These are phyloP conservation scores for Fusarium paranaense DNA, from an alignment of 2,329 filamentous ascomycete species.

Conservation along the genomic window DNA sequence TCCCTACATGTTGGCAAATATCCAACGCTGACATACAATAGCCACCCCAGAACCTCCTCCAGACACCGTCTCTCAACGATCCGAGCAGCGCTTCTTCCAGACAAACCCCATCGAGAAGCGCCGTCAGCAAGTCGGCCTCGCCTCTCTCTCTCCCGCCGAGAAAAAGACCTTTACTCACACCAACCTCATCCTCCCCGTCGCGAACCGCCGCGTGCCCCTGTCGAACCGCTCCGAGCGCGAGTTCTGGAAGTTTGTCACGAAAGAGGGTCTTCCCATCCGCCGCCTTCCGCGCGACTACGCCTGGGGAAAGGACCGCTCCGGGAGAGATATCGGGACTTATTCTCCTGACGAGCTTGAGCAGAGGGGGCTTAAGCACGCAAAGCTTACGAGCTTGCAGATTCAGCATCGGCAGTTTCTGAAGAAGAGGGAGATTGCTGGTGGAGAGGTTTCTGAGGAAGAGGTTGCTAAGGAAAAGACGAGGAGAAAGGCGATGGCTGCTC, in stretches of 20 bases:
- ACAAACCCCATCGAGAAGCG: conserved; percentile 62
- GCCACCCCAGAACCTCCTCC: conserved; percentile 50
- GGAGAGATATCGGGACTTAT: conserved; percentile 63
- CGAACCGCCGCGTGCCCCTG: conserved; percentile 49
- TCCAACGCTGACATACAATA: conserved; percentile 10
- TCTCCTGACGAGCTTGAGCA: conserved; percentile 58
- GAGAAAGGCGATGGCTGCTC: conserved; percentile 62
- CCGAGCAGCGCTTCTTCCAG: conserved; percentile 59
- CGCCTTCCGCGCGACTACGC: conserved; percentile 52
- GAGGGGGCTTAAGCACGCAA: conserved; percentile 55
- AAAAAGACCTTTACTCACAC: conserved; percentile 61
- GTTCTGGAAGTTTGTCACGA: conserved; percentile 68
- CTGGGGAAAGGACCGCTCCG: conserved; percentile 65
- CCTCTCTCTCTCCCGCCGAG: conserved; percentile 60
- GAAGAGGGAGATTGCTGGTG: conserved; percentile 48
- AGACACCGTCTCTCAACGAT: conserved; percentile 62
- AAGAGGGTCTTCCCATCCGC: conserved; percentile 63
- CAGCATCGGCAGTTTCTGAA: conserved; percentile 59
- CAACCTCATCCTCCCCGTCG: conserved; percentile 58
- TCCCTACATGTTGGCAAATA: not conserved
- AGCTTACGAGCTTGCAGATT: conserved; percentile 57
- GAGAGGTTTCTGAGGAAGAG: conserved; percentile 50
- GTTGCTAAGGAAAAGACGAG: conserved; percentile 59
- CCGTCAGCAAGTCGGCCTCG: conserved; percentile 58
- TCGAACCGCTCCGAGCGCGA: conserved; percentile 65